Conservation (phyloP, 352 stramenopile species). For the Phytopythium boreale region DNA sequence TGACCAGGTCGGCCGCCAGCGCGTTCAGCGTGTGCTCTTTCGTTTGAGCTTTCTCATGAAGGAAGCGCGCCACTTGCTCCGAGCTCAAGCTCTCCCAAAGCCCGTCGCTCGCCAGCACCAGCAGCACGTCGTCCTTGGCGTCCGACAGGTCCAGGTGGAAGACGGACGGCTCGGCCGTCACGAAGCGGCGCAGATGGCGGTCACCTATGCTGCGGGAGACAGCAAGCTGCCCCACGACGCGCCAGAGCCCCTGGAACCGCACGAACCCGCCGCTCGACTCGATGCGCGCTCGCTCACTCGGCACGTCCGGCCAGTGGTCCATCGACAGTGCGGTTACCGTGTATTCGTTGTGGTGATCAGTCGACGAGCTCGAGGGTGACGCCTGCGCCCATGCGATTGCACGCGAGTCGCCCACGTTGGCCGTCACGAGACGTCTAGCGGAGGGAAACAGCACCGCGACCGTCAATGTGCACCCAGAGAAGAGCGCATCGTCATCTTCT, state of each 20-base stretch:
- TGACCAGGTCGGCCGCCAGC: slow-evolving; percentile 74
- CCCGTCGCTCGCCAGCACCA: slow-evolving; percentile 75
- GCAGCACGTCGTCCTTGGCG: slow-evolving; percentile 2
- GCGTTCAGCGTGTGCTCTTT: slow-evolving; percentile 51
- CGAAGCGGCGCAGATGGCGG: slow-evolving; percentile 71
- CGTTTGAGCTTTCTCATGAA: slow-evolving; percentile 16
- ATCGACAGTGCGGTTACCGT: slow-evolving; percentile 32
- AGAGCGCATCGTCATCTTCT: slow-evolving; percentile 28
- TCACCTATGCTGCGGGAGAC: slow-evolving; percentile 93
- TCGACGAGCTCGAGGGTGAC: neutral
- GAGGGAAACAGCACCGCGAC: slow-evolving; percentile 65
- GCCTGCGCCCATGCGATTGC: slow-evolving; percentile 46
- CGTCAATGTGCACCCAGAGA: slow-evolving; percentile 82
- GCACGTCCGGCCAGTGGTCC: slow-evolving; percentile 64
- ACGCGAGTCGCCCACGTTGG: slow-evolving; percentile 87
- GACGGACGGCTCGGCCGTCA: slow-evolving; percentile 84
- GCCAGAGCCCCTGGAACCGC: slow-evolving; percentile 61
- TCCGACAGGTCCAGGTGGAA: slow-evolving; percentile 24
- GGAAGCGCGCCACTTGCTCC: slow-evolving; percentile 44
- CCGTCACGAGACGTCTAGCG: slow-evolving; percentile 48
- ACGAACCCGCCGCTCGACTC: slow-evolving; percentile 79
- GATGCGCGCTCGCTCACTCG: slow-evolving; percentile 50
- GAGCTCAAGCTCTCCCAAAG: slow-evolving; percentile 73
- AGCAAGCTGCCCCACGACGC: slow-evolving; percentile 90
- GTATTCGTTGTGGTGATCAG: neutral